A percentile compares a stretch with the other conserved stretches of the same genome.
Evolutionary conservation across 2,329 filamentous ascomycete species (phyloP).

Genomic region (Aspergillus sp.): DNA sequence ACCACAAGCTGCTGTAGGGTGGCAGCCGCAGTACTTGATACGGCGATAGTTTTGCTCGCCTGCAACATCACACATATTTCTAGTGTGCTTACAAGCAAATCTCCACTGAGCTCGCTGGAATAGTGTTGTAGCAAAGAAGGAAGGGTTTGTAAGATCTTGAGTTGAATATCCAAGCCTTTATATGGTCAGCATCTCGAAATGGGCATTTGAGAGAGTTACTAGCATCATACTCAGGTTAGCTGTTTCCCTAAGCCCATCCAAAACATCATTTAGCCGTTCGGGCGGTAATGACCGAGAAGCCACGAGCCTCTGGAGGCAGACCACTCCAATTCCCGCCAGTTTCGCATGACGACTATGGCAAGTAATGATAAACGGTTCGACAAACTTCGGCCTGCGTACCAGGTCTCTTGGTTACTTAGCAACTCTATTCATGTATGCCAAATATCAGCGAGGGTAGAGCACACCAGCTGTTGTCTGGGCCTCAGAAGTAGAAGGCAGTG

Average conservation of each 20-base stretch:
- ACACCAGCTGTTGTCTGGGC: slow-evolving; percentile 63
- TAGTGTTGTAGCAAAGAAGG: slow-evolving; percentile 89
- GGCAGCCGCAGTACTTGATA: slow-evolving; percentile 93
- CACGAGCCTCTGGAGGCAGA: slow-evolving; percentile 81
- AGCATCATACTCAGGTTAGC: slow-evolving; percentile 54
- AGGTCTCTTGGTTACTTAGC: slow-evolving; percentile 56
- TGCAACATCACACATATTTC: slow-evolving; percentile 90
- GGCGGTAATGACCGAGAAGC: slow-evolving; percentile 71
- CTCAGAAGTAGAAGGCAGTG: slow-evolving; percentile 65
- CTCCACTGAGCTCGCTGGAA: slow-evolving; percentile 67
- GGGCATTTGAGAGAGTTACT: background rate
- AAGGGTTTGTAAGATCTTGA: slow-evolving; percentile 89
- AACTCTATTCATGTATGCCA: slow-evolving; percentile 3
- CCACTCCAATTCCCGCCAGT: slow-evolving; percentile 77
- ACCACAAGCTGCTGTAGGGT: slow-evolving; percentile 91
- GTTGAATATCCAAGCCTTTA: slow-evolving; percentile 71
- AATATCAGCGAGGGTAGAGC: slow-evolving; percentile 9
- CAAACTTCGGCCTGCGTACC: slow-evolving; percentile 69
- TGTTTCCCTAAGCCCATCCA: slow-evolving; percentile 80
- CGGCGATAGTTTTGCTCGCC: slow-evolving; percentile 82
- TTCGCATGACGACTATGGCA: slow-evolving; percentile 86
- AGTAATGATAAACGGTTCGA: slow-evolving; percentile 88
- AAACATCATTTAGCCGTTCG: slow-evolving; percentile 71
- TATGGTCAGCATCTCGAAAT: slow-evolving; percentile 13
- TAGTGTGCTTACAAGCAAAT: slow-evolving; percentile 70